Percentiles rank a stretch among this genome's conserved stretches.
Evolutionary conservation across 2,329 filamentous ascomycete genomes (phyloP).

Genomic region (Coniochaeta sp.): DNA sequence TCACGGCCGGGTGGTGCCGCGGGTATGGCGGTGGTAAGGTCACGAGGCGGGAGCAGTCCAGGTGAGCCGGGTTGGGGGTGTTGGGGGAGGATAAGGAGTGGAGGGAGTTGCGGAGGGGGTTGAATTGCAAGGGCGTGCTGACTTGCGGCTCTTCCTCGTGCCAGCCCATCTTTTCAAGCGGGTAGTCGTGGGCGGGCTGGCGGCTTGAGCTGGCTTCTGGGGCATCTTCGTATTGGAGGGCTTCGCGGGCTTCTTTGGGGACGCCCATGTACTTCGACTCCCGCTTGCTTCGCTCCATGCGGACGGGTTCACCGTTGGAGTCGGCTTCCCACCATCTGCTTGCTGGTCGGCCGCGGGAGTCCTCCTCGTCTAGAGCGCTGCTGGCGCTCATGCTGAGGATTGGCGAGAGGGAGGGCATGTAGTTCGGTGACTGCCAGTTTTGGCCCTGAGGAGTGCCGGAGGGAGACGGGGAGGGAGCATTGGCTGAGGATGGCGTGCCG

Average conservation of each 20-base stretch:
- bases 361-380: slow-evolving; percentile 69
- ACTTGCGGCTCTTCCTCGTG: slow-evolving; percentile 35
- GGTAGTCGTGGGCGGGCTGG: slow-evolving; percentile 40
- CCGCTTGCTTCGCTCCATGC: slow-evolving; percentile 71
- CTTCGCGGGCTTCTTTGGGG: slow-evolving; percentile 65
- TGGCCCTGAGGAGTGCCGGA: slow-evolving; percentile 32
- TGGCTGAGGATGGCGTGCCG: slow-evolving; percentile 46
- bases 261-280: slow-evolving; percentile 98
- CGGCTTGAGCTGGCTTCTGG: slow-evolving; percentile 29
- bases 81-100: slow-evolving; percentile 36
- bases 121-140: slow-evolving; percentile 20
- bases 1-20: slow-evolving; percentile 88
- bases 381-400: slow-evolving; percentile 93
- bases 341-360: slow-evolving; percentile 77
- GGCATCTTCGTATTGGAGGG: slow-evolving; percentile 60
- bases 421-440: slow-evolving; percentile 44
- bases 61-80: slow-evolving; percentile 42
- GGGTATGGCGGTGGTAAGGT: slow-evolving; percentile 92
- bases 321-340: slow-evolving; percentile 95
- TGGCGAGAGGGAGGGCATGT: slow-evolving; percentile 80
- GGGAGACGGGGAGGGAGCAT: slow-evolving; percentile 34
- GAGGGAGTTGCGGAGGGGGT: slow-evolving; percentile 33
- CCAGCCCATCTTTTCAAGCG: slow-evolving; percentile 49
- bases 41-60: slow-evolving; percentile 88
- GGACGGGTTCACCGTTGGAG: slow-evolving; percentile 57